A percentile compares a stretch with the other conserved stretches of the same genome.
Evolutionary conservation across 805 yeast species (phyloP).

Genomic region (Saccharomycopsis babjevae): DNA sequence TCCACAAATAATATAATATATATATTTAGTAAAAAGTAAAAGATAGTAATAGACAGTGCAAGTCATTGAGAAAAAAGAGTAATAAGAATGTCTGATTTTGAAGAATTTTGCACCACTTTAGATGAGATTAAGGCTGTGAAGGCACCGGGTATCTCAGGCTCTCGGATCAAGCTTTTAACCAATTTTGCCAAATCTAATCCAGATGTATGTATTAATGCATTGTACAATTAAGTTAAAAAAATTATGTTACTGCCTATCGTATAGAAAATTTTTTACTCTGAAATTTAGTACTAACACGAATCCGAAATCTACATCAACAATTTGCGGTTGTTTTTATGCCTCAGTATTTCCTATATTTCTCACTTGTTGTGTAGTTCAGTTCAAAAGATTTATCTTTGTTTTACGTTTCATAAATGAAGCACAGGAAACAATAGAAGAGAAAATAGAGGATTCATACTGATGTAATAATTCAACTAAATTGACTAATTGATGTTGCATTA

Average conservation of each 20-base stretch:
- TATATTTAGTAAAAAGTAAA: not conserved
- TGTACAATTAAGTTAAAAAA: not conserved
- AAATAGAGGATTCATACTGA: not conserved
- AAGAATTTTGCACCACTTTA: constrained; percentile 32
- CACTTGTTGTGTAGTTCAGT: too few relatives aligned
- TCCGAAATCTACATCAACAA: too few relatives aligned
- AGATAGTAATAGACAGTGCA: not conserved
- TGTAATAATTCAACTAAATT: not conserved
- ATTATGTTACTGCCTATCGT: not conserved
- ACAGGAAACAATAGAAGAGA: not conserved
- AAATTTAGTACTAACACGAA: not conserved
- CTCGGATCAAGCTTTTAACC: constrained; percentile 81
- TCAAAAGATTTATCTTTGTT: too few relatives aligned
- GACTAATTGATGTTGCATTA: not conserved
- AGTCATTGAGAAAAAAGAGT: not conserved
- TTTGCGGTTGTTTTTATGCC: too few relatives aligned
- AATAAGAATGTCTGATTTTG: constrained; percentile 23
- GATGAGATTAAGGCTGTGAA: constrained; percentile 42
- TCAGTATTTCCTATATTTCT: too few relatives aligned
- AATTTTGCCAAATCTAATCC: constrained; percentile 68
- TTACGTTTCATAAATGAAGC: not conserved
- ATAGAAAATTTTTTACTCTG: not conserved
- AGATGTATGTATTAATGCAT: constrained; percentile 22
- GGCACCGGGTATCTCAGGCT: constrained; percentile 91
- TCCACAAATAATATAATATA: not conserved